A percentile compares a stretch with the other conserved stretches of the same genome.
Conservation (phyloP, 345 rosid species). For the Euphorbia tirucalli region DNA sequence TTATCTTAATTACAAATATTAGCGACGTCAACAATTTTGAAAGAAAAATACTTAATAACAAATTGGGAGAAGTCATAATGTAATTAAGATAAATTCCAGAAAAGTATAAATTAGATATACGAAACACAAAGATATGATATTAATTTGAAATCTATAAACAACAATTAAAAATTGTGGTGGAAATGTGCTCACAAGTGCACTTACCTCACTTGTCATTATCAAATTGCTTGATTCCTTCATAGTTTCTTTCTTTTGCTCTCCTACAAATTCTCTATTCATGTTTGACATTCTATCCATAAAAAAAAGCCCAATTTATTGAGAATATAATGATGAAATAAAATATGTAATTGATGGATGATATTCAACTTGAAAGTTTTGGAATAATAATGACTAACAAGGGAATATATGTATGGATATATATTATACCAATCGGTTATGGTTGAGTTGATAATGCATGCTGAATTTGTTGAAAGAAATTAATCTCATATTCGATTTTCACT, state of each 20-base stretch:
- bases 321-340: background rate
- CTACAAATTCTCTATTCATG: background rate
- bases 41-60: too few relatives aligned
- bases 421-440: too few relatives aligned
- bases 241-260: background rate
- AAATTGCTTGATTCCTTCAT: background rate
- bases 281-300: slow-evolving; percentile 20
- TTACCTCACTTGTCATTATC: background rate
- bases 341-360: slow-evolving; percentile 3
- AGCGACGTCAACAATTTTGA: too few relatives aligned
- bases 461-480: too few relatives aligned
- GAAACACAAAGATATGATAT: too few relatives aligned
- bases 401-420: too few relatives aligned
- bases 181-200: background rate
- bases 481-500: too few relatives aligned
- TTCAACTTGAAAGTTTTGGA: slow-evolving; percentile 8
- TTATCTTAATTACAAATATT: too few relatives aligned
- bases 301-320: slow-evolving; percentile 1
- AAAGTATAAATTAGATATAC: too few relatives aligned
- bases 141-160: background rate
- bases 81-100: too few relatives aligned
- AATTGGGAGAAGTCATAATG: too few relatives aligned
- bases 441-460: too few relatives aligned
- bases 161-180: background rate
- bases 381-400: slow-evolving; percentile 11